A percentile compares a stretch with the other conserved stretches of the same genome.
phyloP scores from a whole-genome alignment of 2,329 filamentous ascomycete species.

The Microsporum ferrugineum region DNA sequence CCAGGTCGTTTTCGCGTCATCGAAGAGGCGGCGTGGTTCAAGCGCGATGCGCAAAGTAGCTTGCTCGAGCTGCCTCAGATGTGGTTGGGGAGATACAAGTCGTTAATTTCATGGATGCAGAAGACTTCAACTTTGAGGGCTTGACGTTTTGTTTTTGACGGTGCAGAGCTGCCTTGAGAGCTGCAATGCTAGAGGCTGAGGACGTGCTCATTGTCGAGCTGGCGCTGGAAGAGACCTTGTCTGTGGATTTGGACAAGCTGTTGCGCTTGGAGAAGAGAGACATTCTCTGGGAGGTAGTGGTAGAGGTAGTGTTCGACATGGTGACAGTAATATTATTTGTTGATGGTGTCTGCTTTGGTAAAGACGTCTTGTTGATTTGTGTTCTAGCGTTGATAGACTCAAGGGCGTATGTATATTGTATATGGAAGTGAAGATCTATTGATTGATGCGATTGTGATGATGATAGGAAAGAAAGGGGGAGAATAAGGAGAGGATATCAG shows the following conservation, averaged over 20 bases:
- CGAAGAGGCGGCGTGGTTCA: neutral
- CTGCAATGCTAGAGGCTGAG: slow-evolving; percentile 5
- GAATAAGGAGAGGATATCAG: slow-evolving; percentile 2
- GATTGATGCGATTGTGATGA: neutral
- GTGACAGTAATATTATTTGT: neutral
- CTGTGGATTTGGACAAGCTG: neutral
- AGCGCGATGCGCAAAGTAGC: slow-evolving; percentile 7
- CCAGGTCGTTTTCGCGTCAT: neutral
- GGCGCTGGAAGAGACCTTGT: neutral
- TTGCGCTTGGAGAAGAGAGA: neutral
- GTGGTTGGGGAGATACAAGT: neutral
- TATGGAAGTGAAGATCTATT: neutral
- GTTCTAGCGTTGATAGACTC: neutral
- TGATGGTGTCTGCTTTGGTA: neutral
- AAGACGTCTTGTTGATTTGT: neutral
- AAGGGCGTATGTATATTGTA: neutral
- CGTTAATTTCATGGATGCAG: neutral
- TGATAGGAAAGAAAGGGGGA: neutral
- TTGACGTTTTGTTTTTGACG: slow-evolving; percentile 1
- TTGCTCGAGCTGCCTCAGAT: slow-evolving; percentile 8
- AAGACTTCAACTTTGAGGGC: neutral
- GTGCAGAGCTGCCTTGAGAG: slow-evolving; percentile 4
- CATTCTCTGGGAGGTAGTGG: neutral
- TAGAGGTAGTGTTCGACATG: neutral
- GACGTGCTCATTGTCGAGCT: slow-evolving; percentile 7